These are phyloP conservation scores for Collybia nuda DNA, from an alignment of 768 basidiomycete species.

Conservation along the genomic window DNA sequence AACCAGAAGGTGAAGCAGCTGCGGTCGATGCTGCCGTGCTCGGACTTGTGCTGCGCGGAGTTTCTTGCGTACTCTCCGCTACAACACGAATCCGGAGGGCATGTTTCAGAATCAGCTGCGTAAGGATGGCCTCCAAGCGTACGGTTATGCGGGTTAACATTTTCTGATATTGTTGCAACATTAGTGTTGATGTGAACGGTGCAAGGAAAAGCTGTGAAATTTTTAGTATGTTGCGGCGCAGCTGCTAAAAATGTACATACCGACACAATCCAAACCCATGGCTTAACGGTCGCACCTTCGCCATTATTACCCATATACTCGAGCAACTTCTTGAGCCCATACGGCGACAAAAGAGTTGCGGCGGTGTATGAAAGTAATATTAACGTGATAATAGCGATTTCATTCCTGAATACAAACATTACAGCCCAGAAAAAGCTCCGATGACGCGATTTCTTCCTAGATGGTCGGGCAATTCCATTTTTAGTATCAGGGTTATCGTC, in stretches of 20 bases:
- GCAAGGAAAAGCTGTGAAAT: constrained; percentile 30
- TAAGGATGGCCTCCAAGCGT: constrained; percentile 45
- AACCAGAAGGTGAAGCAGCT: background rate
- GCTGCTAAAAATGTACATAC: constrained; percentile 40
- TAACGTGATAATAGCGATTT: constrained; percentile 23
- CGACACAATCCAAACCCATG: constrained; percentile 65
- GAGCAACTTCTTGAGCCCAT: constrained; percentile 39
- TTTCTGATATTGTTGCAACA: constrained; percentile 13
- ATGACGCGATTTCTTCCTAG: constrained; percentile 20
- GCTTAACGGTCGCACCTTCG: constrained; percentile 44
- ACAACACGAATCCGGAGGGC: constrained; percentile 61
- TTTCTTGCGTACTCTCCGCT: constrained; percentile 25
- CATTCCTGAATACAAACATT: constrained; percentile 30
- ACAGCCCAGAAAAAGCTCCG: constrained; percentile 45
- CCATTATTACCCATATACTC: constrained; percentile 44
- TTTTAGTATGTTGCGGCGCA: too few species aligned
- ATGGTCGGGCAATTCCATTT: constrained; percentile 34
- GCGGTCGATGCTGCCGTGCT: background rate
- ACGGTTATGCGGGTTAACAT: constrained; percentile 44
- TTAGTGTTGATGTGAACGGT: constrained; percentile 4
- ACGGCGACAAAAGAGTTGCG: constrained; percentile 27
- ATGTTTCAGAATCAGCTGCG: constrained; percentile 41
- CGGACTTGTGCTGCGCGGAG: background rate
- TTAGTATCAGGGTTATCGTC: constrained; percentile 19
- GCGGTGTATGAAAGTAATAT: constrained; percentile 23